Evolutionary conservation across 73 alveolate species (phyloP), one percentile per base, ranked within the genome.

Genomic region (Tetrahymena malaccensis): DNA sequence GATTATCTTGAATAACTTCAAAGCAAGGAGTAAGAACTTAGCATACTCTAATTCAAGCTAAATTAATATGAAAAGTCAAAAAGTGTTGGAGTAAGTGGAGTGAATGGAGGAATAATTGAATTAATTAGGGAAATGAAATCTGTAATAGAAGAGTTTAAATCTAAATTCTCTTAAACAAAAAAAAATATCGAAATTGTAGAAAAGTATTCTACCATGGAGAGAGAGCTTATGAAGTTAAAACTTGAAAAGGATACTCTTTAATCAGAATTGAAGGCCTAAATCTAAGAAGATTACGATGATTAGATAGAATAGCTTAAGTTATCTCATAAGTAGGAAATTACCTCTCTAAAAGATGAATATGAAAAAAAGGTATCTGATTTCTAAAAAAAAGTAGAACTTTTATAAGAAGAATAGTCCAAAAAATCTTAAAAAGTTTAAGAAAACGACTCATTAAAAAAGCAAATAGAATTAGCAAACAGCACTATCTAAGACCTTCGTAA

Each of bases 261-360:
- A 55, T 94, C 85, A 33, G 93, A 70, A 27, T 44, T 95, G 35
- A 85, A 94, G 94, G 38, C 38, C 31, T 25, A 89, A 44, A 55
- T 95, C 35, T 55, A 85, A 93, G 97, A 95, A 34, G 16, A 85
- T 27, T 95, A 85, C 85, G 97, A 95, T 50, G 97, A 95, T 21
- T 85, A 95, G 35, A 85, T 95, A 21, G 97, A 95, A 58, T 94
- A 85, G 34, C 37, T 85, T 25, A 85, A 85, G 55, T 40, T 55
- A 35, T 85, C 93, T 85, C 50, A 44, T 35, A 85, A 58, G 12
- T 94, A 85, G 13, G 84, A 95, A 85, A 33, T 95, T 16, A n/a
- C 94, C 10, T 89, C 84, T 35, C 55, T 85, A 33, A 93, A 95
- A 44, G 94, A 55, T 6, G 85, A 95, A 43, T 43, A 33, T 37